These are phyloP conservation scores for Magnolia kwangsiensis DNA, from an alignment of 164 flowering plant genomes.

Conservation along the genomic window DNA sequence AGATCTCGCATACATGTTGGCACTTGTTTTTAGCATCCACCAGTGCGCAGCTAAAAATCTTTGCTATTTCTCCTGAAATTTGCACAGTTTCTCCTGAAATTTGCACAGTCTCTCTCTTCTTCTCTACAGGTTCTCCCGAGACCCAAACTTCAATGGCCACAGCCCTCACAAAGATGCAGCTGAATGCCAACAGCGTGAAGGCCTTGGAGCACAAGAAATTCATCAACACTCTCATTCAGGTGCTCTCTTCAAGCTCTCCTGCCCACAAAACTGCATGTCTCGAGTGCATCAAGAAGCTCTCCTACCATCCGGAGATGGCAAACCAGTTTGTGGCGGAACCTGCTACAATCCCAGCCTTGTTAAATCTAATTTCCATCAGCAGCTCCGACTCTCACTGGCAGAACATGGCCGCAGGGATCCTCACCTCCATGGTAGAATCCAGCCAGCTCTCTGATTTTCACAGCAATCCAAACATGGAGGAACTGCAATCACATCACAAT, in stretches of 20 bases:
- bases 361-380: constrained; percentile 11
- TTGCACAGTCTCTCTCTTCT: not conserved
- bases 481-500: constrained; percentile 21
- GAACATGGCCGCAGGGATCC: constrained; percentile 14
- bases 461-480: constrained; percentile 12
- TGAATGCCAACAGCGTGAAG: constrained; percentile 11
- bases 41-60: not conserved
- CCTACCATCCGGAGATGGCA: constrained; percentile 15
- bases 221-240: constrained; percentile 14
- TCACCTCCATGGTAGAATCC: constrained; percentile 13
- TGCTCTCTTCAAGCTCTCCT: constrained; percentile 23
- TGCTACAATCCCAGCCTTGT: constrained; percentile 16
- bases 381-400: constrained; percentile 10
- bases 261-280: constrained; percentile 17
- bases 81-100: not conserved
- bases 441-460: constrained; percentile 18
- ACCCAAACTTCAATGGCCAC: constrained; percentile 22
- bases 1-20: not conserved
- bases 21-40: not conserved
- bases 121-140: constrained; percentile 16
- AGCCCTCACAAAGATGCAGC: constrained; percentile 18
- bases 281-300: constrained; percentile 22
- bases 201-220: constrained; percentile 17
- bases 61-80: not conserved
- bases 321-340: constrained; percentile 14